These are phyloP conservation scores for Leavenworthia alabamica DNA, from an alignment of 345 rosid species.

Conservation along the genomic window DNA sequence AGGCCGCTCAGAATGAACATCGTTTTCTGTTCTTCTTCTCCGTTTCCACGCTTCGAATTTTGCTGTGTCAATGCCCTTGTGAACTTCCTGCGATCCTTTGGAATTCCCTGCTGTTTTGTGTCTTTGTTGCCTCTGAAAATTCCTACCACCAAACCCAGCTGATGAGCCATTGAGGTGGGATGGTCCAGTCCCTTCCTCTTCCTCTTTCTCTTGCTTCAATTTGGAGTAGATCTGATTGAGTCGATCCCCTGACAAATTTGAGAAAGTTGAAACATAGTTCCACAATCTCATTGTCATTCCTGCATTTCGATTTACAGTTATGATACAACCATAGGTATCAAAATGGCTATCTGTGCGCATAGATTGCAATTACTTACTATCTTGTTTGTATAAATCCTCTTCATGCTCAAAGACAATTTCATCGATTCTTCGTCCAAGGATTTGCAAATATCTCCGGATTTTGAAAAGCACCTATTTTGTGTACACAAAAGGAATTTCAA, in stretches of 20 bases:
- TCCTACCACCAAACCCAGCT: conserved; percentile 36
- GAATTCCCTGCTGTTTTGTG: conserved; percentile 35
- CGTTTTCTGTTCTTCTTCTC: conserved; percentile 61
- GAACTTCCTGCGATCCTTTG: conserved; percentile 47
- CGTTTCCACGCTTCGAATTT: conserved; percentile 92
- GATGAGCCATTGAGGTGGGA: conserved; percentile 57
- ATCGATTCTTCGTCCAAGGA: conserved; percentile 81
- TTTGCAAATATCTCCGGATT: conserved; percentile 89
- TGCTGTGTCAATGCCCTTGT: conserved; percentile 58
- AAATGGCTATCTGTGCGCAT: too few relatives aligned
- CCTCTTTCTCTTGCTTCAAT: too few relatives aligned
- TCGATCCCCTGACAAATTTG: conserved; percentile 84
- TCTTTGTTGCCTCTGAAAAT: conserved; percentile 49
- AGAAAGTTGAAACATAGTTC: conserved; percentile 93
- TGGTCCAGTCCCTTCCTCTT: conserved; percentile 66
- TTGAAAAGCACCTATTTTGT: conserved; percentile 74
- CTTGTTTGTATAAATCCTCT: conserved; percentile 65
- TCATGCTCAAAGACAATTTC: conserved; percentile 67
- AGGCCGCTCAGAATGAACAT: conserved; percentile 28
- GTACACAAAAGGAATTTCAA: not conserved
- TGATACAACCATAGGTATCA: too few relatives aligned
- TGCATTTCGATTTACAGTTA: conserved; percentile 30
- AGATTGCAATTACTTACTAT: conserved; percentile 47
- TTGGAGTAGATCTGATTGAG: conserved; percentile 88
- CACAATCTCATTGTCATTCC: conserved; percentile 85